phyloP scores from a whole-genome alignment of 257 asterid species.

The Datura wrightii region DNA sequence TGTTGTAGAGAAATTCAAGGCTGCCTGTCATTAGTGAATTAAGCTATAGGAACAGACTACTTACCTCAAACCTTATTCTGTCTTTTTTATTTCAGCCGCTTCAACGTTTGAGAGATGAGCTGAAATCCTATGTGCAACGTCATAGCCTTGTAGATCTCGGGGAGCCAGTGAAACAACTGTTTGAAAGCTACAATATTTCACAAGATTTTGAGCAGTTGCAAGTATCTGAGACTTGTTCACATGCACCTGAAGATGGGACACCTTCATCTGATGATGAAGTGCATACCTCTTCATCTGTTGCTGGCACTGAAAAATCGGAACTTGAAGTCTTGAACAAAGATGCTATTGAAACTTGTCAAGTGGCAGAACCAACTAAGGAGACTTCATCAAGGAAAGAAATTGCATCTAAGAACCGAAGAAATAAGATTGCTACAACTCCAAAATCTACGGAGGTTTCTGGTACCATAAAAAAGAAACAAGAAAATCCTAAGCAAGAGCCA shows the following conservation, averaged over 20 bases:
- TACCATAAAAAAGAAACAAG: constrained; percentile 54
- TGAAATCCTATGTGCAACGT: constrained; percentile 62
- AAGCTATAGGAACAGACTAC: neutral
- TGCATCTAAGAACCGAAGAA: constrained; percentile 45
- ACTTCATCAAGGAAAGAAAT: constrained; percentile 45
- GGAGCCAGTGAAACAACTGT: constrained; percentile 64
- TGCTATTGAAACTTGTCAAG: constrained; percentile 44
- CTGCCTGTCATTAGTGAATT: constrained; percentile 5
- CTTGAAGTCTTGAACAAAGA: constrained; percentile 46
- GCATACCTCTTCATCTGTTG: constrained; percentile 62
- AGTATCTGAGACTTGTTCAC: constrained; percentile 61
- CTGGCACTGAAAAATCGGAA: constrained; percentile 54
- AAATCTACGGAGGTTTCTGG: constrained; percentile 52
- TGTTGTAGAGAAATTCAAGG: neutral
- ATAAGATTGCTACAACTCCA: constrained; percentile 46
- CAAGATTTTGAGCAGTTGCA: constrained; percentile 62
- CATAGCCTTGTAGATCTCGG: constrained; percentile 61
- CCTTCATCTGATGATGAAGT: constrained; percentile 69
- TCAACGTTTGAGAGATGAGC: constrained; percentile 74
- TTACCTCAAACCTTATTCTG: neutral
- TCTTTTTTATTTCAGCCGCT: constrained; percentile 59
- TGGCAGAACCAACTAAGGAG: constrained; percentile 46
- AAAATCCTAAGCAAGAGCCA: constrained; percentile 64
- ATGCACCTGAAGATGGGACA: constrained; percentile 62
- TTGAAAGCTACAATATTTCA: constrained; percentile 65